Conservation (phyloP, 768 basidiomycete genomes). For the Lentinus tigrinus region DNA sequence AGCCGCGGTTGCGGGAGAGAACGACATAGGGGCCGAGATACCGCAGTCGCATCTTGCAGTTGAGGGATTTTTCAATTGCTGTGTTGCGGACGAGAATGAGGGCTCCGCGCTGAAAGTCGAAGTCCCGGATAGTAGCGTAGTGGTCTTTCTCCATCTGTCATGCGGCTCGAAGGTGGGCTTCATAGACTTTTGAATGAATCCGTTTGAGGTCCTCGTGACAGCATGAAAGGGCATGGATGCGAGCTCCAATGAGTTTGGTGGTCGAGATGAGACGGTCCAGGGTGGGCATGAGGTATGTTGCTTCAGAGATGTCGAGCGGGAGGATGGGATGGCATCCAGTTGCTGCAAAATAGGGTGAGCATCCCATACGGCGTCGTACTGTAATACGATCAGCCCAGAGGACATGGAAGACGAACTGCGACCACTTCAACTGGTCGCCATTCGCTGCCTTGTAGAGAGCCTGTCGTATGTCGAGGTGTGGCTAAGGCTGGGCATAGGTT, state of each 20-base stretch:
- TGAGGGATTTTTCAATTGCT: constrained; percentile 23
- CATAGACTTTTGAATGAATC: not conserved
- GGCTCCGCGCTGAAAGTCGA: constrained; percentile 26
- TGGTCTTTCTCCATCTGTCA: constrained; percentile 16
- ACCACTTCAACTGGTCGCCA: constrained; percentile 22
- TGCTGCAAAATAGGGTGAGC: constrained; percentile 27
- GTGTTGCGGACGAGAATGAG: constrained; percentile 31
- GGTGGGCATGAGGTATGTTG: constrained; percentile 16
- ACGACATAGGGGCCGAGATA: constrained; percentile 30
- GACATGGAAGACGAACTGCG: constrained; percentile 20
- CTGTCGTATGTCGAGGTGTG: constrained; percentile 21
- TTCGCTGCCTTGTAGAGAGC: constrained; percentile 21
- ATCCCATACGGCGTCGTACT: constrained; percentile 26
- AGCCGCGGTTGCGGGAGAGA: constrained; percentile 19
- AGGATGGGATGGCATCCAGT: constrained; percentile 21
- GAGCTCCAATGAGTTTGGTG: constrained; percentile 15
- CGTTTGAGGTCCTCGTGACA: constrained; percentile 8
- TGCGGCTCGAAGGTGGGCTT: not conserved
- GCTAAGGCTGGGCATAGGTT: too few relatives aligned
- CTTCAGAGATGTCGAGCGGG: constrained; percentile 23
- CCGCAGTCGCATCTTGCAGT: constrained; percentile 24
- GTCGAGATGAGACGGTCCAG: constrained; percentile 7
- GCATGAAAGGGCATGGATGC: constrained; percentile 12
- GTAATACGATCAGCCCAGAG: constrained; percentile 41
- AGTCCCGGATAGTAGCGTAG: constrained; percentile 21